Conservation (phyloP, 1,284 basidiomycete genomes). For the Fomitopsis schrenkii region DNA sequence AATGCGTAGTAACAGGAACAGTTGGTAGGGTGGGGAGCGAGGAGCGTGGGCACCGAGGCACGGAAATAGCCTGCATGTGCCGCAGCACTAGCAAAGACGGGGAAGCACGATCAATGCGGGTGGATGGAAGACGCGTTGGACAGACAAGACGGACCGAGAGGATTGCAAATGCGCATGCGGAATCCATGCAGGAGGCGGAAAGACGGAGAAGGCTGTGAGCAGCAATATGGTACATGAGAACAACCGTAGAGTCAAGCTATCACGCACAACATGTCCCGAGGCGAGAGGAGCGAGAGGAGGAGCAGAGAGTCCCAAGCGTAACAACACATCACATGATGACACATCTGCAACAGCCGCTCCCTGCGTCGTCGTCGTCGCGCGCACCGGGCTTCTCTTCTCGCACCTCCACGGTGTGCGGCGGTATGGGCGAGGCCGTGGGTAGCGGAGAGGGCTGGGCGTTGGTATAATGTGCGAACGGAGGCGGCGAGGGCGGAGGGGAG, state of each 20-base stretch:
- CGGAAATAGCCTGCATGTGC: neutral
- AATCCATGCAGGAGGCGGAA: neutral
- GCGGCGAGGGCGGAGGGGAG: conserved; percentile 42
- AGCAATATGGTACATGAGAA: conserved; percentile 3
- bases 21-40: neutral
- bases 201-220: neutral
- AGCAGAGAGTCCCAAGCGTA: neutral
- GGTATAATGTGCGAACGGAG: conserved; percentile 57
- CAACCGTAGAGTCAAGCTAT: neutral
- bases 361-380: conserved; percentile 26
- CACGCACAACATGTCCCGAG: conserved; percentile 1
- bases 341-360: conserved; percentile 34
- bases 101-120: neutral
- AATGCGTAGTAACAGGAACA: neutral
- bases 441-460: conserved; percentile 7
- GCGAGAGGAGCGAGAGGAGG: neutral
- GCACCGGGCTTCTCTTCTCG: conserved; percentile 6
- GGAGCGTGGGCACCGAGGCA: neutral
- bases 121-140: neutral
- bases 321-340: conserved; percentile 32
- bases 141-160: neutral
- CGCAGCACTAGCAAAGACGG: neutral
- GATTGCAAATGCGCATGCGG: neutral
- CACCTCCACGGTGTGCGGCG: conserved; percentile 11
- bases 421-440: conserved; percentile 1